Conservation (phyloP, 352 stramenopile genomes). For the Aphanomyces euteiches region DNA sequence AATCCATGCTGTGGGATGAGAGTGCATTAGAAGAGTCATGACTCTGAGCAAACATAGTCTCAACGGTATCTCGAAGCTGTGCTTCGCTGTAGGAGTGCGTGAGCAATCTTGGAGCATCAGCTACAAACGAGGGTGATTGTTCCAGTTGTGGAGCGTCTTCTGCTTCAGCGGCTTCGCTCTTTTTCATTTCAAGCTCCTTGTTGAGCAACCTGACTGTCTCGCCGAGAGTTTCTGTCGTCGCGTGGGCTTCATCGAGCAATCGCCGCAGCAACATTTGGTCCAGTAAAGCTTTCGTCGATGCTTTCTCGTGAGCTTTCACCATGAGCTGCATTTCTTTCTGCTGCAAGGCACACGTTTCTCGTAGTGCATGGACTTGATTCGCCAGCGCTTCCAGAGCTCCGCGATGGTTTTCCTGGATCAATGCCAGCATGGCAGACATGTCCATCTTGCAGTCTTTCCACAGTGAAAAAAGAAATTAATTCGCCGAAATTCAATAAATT, state of each 20-base stretch:
- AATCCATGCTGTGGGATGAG: not conserved
- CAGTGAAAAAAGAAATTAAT: too few relatives aligned
- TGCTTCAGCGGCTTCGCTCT: slow-evolving; percentile 6
- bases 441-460: slow-evolving; percentile 7
- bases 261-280: not conserved
- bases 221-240: not conserved
- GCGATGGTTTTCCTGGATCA: slow-evolving; percentile 23
- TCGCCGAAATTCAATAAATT: too few relatives aligned
- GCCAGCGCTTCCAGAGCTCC: slow-evolving; percentile 17
- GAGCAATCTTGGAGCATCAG: too few relatives aligned
- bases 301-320: slow-evolving; percentile 1
- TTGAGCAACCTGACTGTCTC: slow-evolving; percentile 27
- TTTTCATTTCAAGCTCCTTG: slow-evolving; percentile 12
- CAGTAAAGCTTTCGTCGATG: not conserved
- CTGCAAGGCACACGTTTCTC: slow-evolving; percentile 23
- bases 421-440: slow-evolving; percentile 20
- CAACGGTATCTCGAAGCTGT: too few relatives aligned
- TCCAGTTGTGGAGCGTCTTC: not conserved
- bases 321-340: slow-evolving; percentile 19
- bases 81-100: too few relatives aligned
- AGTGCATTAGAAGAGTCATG: not conserved
- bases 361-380: slow-evolving; percentile 20
- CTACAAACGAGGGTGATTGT: too few relatives aligned
- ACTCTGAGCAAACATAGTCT: too few relatives aligned
- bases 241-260: slow-evolving; percentile 1